Conservation (phyloP, 2,329 filamentous ascomycete genomes). For the Beauveria scarabaeidicola region DNA sequence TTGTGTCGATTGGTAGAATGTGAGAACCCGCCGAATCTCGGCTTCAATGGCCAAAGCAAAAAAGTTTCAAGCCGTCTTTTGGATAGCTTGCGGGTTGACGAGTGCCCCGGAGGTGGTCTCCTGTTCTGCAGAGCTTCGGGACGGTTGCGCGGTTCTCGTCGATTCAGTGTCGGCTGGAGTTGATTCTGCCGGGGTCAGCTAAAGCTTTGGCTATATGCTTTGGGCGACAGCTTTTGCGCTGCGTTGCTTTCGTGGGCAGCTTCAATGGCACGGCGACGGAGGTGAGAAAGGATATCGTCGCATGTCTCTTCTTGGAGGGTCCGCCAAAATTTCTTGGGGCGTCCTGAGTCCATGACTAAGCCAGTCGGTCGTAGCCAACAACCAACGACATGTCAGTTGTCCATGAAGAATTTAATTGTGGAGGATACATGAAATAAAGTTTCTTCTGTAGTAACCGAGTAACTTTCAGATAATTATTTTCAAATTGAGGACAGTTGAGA, state of each 20-base stretch:
- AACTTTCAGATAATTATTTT: too few relatives aligned
- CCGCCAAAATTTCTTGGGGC: conserved; percentile 7
- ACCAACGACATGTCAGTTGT: neutral
- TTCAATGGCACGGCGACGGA: neutral
- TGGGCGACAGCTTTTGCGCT: neutral
- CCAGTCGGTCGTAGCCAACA: neutral
- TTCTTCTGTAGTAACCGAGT: too few relatives aligned
- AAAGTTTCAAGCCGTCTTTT: neutral
- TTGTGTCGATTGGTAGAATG: neutral
- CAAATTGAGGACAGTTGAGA: neutral
- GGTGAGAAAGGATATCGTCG: conserved; percentile 1
- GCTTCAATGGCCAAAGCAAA: too few relatives aligned
- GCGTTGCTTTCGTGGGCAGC: neutral
- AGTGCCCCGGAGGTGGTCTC: neutral
- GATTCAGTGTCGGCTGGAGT: too few relatives aligned
- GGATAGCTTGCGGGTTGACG: neutral
- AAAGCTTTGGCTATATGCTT: neutral
- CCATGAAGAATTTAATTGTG: neutral
- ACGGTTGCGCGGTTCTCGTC: neutral
- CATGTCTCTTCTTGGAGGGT: neutral
- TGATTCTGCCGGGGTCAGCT: too few relatives aligned
- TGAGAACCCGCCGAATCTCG: too few relatives aligned
- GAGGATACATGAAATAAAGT: too few relatives aligned
- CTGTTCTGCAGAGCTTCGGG: neutral
- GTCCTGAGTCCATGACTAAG: conserved; percentile 3